phyloP scores from a whole-genome alignment of 352 stramenopile species.

The Hyaloperonospora brassicae region DNA sequence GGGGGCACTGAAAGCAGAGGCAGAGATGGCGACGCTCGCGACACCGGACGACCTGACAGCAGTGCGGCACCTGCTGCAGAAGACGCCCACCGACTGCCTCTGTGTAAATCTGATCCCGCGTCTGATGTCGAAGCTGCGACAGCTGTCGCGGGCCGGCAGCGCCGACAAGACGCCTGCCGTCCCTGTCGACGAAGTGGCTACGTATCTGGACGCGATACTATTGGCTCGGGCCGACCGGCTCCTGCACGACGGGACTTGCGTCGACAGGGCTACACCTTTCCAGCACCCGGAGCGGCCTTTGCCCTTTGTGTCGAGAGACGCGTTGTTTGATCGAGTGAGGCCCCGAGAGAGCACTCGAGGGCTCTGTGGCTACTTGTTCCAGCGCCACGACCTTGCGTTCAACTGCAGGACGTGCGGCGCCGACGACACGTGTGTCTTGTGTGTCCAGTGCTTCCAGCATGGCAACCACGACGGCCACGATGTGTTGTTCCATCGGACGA shows the following conservation, averaged over 20 bases:
- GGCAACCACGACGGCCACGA: conserved; percentile 93
- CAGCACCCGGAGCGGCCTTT: too few species aligned
- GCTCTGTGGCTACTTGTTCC: conserved; percentile 94
- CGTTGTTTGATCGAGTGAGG: conserved; percentile 56
- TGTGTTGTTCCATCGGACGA: conserved; percentile 78
- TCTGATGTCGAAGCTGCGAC: too few species aligned
- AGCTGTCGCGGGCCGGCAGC: too few species aligned
- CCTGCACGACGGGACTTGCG: conserved; percentile 6
- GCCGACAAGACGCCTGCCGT: too few species aligned
- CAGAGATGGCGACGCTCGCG: too few species aligned
- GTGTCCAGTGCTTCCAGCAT: conserved; percentile 92
- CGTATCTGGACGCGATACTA: conserved; percentile 50
- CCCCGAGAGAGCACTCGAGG: conserved; percentile 42
- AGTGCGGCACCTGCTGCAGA: conserved; percentile 20
- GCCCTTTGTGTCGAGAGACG: conserved; percentile 30
- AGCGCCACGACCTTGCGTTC: conserved; percentile 96
- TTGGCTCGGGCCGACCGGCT: conserved; percentile 26
- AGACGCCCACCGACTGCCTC: too few species aligned
- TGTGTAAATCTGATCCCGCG: too few species aligned
- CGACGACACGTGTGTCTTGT: conserved; percentile 96
- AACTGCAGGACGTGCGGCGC: conserved; percentile 97
- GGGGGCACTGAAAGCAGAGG: too few species aligned
- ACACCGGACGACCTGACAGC: conserved; percentile 21
- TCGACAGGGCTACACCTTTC: conserved; percentile 10
- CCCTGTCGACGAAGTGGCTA: conserved; percentile 20